Evolutionary conservation across 108 stramenopile genomes (phyloP).

Genomic region (Schizochytrium sp.): DNA sequence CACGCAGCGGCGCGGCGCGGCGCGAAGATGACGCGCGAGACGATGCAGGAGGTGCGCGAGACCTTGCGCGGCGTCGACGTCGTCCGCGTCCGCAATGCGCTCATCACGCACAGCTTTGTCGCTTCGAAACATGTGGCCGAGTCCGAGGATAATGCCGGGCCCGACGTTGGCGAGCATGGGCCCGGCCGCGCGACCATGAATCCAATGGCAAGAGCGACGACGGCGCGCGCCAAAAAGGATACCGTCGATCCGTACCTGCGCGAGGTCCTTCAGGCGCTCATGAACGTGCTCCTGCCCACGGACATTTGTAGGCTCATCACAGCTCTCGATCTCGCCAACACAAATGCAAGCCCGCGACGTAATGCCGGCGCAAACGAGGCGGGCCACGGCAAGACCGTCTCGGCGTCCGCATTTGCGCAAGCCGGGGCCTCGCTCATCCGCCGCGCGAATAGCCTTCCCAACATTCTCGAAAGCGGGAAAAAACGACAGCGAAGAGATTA

Average conservation of each 20-base stretch:
- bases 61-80: not conserved
- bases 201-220: not conserved
- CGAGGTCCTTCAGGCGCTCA: not conserved
- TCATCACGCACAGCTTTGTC: conserved; percentile 14
- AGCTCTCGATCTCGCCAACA: not conserved
- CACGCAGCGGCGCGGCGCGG: too few species aligned
- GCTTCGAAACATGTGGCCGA: not conserved
- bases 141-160: not conserved
- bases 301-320: not conserved
- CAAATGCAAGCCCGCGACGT: not conserved
- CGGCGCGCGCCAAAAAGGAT: not conserved
- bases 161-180: not conserved
- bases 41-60: not conserved
- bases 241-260: not conserved
- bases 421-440: not conserved
- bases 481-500: not conserved
- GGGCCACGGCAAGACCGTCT: not conserved
- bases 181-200: not conserved
- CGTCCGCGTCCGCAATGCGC: conserved; percentile 11
- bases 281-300: not conserved
- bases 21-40: not conserved
- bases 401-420: not conserved
- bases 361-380: not conserved
- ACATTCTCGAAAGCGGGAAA: not conserved
- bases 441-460: not conserved